Evolutionary conservation across 2,329 filamentous ascomycete species (phyloP), one percentile per base, ranked within the genome.

Genomic region (Trichoderma breve): DNA sequence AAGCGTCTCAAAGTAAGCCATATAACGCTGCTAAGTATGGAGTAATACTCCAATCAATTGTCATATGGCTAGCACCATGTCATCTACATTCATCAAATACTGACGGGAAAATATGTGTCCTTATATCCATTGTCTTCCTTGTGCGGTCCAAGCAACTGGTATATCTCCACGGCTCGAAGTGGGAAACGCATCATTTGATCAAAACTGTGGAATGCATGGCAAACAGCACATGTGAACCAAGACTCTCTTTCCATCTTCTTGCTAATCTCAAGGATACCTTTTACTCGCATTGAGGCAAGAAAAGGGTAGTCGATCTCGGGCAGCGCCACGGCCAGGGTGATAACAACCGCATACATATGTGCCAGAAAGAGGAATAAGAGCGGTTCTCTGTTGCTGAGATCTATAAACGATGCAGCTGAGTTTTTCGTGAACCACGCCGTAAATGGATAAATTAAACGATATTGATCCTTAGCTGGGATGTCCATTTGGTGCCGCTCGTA

Each of bases 361-460:
- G 39, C 39, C 18, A 43, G 39, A 43, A 43, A 43, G 39, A 43
- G 39, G 3, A 43, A 43, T 43, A 43, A 43, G 15, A 43, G 39
- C 53, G 58, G 58, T 18, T 62, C 58, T 26, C 34, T 39, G 0
- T 43, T 39, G 32, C 58, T 62, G 21, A 62, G 32, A 62, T 62
- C 58, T 62, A 62, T 62, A 62, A 62, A 62, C 1, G 58, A 62
- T 39, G 58, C 58, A 24, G 58, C 58, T 8, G 58, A 62, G 12
- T 62, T 39, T 11, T 62, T 62, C 8, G 58, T 62, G 32, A 62
- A 62, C 58, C 58, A 62, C 1, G 58, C 58, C 11, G 58, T 62
- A 62, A 62, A 62, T 18, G 58, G 58, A 34, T 62, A 62, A 11
- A 62, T 39, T 15, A 62, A 39, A 39, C 58, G 58, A 62, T 39